phyloP scores from a whole-genome alignment of 306 rosid genomes.

The Parietaria judaica region DNA sequence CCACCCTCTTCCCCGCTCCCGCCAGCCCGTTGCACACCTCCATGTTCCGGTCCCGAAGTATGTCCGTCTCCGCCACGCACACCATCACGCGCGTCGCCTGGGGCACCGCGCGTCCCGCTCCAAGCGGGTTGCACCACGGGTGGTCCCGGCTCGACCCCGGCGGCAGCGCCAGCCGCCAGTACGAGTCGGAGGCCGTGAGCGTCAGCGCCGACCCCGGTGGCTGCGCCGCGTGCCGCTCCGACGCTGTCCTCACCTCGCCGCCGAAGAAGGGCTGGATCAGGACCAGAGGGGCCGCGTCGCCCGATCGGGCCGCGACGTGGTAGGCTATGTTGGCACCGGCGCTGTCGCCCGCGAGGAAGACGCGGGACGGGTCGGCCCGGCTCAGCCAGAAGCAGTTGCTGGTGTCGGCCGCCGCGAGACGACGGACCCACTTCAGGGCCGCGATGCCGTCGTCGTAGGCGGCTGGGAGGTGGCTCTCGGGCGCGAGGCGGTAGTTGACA shows the following conservation, averaged over 20 bases:
- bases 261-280: conserved; percentile 91
- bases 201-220: conserved; percentile 49
- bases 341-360: conserved; percentile 73
- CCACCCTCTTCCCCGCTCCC: conserved; percentile 53
- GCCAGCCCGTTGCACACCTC: conserved; percentile 51
- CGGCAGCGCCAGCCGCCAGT: conserved; percentile 76
- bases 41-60: conserved; percentile 56
- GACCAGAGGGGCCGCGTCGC: conserved; percentile 45
- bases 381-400: conserved; percentile 70
- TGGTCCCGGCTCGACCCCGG: conserved; percentile 59
- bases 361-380: conserved; percentile 34
- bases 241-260: conserved; percentile 54
- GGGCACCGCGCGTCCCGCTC: conserved; percentile 27
- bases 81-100: conserved; percentile 43
- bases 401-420: conserved; percentile 31
- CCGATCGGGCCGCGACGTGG: conserved; percentile 42
- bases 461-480: conserved; percentile 64
- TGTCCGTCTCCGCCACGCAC: conserved; percentile 69
- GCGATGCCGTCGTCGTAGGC: conserved; percentile 70
- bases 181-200: conserved; percentile 49
- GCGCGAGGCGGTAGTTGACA: conserved; percentile 59
- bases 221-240: conserved; percentile 47
- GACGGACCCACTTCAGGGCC: conserved; percentile 52
- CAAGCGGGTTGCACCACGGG: conserved; percentile 64
- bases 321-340: conserved; percentile 88